These are phyloP conservation scores for Fraxinus ornus DNA, from an alignment of 305 asterid species.

Conservation along the genomic window DNA sequence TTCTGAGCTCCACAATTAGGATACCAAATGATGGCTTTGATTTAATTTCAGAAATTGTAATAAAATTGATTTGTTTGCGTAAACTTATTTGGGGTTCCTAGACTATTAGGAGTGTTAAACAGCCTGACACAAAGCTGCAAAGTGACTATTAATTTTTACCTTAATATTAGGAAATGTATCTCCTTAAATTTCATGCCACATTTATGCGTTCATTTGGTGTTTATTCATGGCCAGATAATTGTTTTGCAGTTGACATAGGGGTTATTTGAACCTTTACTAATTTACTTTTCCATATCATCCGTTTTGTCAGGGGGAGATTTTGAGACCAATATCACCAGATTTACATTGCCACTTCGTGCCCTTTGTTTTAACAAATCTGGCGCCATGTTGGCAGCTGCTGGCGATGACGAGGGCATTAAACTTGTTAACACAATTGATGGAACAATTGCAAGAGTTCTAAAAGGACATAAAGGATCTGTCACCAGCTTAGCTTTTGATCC, in stretches of 20 bases:
- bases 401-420: conserved; percentile 95
- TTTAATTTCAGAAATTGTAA: neutral
- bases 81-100: neutral
- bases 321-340: conserved; percentile 87
- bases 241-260: neutral
- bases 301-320: conserved; percentile 78
- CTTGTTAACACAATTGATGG: conserved; percentile 94
- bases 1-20: neutral
- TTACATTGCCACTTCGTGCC: conserved; percentile 84
- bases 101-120: neutral
- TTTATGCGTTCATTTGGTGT: neutral
- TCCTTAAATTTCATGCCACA: neutral
- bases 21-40: neutral
- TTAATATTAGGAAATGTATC: neutral
- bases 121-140: neutral
- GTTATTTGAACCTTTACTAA: neutral
- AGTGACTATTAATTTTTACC: neutral
- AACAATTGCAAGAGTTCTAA: conserved; percentile 82
- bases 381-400: conserved; percentile 91
- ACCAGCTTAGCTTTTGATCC: conserved; percentile 95
- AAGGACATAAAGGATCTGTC: conserved; percentile 89
- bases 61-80: neutral
- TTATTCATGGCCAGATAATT: neutral
- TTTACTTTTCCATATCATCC: neutral
- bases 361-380: conserved; percentile 92